phyloP scores from a whole-genome alignment of 2,329 filamentous ascomycete genomes.

The Cercospora brassicicola region DNA sequence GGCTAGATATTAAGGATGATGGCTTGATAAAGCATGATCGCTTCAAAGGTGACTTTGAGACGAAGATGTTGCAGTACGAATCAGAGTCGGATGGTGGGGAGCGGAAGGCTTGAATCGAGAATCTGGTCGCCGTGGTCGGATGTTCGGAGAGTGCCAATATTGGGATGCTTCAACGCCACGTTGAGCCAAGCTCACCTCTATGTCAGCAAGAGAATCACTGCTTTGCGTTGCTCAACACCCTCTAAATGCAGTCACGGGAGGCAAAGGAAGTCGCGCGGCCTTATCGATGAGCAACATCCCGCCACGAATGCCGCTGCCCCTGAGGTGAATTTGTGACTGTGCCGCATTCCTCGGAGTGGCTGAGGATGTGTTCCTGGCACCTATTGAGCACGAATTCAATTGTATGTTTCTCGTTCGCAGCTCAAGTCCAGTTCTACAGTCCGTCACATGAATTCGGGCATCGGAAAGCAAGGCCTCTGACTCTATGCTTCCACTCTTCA shows the following conservation, averaged over 20 bases:
- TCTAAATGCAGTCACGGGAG: no score
- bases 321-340: not conserved
- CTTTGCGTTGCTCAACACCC: no score
- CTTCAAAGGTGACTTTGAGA: constrained; percentile 22
- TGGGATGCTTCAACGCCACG: not conserved
- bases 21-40: constrained; percentile 18
- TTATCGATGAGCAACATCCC: no score
- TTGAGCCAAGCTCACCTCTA: no score
- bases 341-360: not conserved
- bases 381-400: no score
- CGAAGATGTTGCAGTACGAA: constrained; percentile 4
- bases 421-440: no score
- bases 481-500: no score
- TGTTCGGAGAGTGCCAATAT: not conserved
- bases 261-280: no score
- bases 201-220: no score
- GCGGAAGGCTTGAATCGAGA: not conserved
- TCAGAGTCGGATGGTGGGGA: not conserved
- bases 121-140: not conserved
- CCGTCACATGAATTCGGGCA: no score
- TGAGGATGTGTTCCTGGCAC: not conserved
- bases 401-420: no score
- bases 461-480: no score
- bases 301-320: not conserved
- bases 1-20: constrained; percentile 24